phyloP scores from a whole-genome alignment of 2,329 filamentous ascomycete genomes.

The Colletotrichum euphorbiae region DNA sequence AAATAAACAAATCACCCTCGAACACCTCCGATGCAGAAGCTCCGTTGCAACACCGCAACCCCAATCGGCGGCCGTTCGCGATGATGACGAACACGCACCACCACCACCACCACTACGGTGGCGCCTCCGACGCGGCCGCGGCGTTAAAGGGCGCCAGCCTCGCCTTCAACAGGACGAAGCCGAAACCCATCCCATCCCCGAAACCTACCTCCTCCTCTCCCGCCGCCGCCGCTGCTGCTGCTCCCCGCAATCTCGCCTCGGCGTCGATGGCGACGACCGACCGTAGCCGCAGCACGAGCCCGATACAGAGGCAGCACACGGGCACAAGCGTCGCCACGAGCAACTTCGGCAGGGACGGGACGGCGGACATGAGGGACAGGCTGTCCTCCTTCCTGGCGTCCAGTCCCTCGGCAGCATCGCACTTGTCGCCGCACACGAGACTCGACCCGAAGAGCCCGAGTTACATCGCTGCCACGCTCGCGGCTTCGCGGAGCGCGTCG shows the following conservation, averaged over 20 bases:
- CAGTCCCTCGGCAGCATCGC: conserved; percentile 35
- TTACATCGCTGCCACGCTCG: conserved; percentile 70
- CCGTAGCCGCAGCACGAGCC: conserved; percentile 45
- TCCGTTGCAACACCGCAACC: not conserved
- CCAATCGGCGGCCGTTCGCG: conserved; percentile 9
- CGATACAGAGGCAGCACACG: conserved; percentile 52
- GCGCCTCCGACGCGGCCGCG: conserved; percentile 51
- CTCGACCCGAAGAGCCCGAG: conserved; percentile 65
- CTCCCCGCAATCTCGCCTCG: conserved; percentile 43
- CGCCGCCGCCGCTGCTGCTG: conserved; percentile 48
- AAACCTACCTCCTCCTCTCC: not conserved
- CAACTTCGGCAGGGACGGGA: conserved; percentile 19
- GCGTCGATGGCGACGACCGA: conserved; percentile 44
- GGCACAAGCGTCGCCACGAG: conserved; percentile 48
- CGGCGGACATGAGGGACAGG: conserved; percentile 42
- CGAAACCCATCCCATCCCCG: conserved; percentile 37
- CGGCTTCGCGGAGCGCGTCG: conserved; percentile 45
- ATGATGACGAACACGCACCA: conserved; percentile 32
- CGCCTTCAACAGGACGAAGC: conserved; percentile 58
- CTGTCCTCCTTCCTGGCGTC: conserved; percentile 44
- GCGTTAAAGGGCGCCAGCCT: conserved; percentile 67
- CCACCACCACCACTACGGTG: conserved; percentile 42
- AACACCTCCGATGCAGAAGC: conserved; percentile 4
- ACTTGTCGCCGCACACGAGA: conserved; percentile 39
- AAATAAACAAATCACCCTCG: conserved; percentile 7